These are phyloP conservation scores for Yueomyces sp. DNA, from an alignment of 805 yeast species.

Conservation along the genomic window DNA sequence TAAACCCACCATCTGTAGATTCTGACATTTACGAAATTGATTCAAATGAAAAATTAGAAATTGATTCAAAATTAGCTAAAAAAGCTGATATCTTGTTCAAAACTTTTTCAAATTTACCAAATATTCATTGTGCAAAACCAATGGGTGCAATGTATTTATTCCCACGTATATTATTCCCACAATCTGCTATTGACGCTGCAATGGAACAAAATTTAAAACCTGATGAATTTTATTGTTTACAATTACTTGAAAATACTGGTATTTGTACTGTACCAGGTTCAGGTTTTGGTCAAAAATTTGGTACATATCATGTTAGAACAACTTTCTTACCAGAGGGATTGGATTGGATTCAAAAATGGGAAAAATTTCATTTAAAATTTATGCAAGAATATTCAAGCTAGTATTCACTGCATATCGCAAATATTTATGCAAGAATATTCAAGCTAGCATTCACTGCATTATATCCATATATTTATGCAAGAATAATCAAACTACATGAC, in stretches of 20 bases:
- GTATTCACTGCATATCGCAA: background rate
- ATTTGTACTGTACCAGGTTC: constrained; percentile 96
- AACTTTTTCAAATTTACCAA: constrained; percentile 66
- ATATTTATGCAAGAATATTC: background rate
- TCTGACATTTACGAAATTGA: constrained; percentile 62
- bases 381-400: constrained; percentile 33
- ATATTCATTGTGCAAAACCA: constrained; percentile 75
- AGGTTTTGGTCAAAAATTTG: constrained; percentile 87
- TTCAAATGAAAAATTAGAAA: constrained; percentile 44
- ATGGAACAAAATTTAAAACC: constrained; percentile 39
- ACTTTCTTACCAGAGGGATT: constrained; percentile 93
- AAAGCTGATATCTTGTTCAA: constrained; percentile 56
- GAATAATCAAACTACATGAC: background rate
- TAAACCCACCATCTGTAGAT: constrained; percentile 77
- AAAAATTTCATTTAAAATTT: constrained; percentile 62
- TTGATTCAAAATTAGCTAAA: constrained; percentile 45
- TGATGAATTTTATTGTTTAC: constrained; percentile 82
- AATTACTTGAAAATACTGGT: constrained; percentile 74
- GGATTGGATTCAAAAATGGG: constrained; percentile 76
- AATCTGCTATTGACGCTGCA: constrained; percentile 53
- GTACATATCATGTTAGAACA: constrained; percentile 86
- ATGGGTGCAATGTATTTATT: constrained; percentile 96
- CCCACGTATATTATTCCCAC: constrained; percentile 60
- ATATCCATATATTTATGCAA: background rate
- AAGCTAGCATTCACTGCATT: background rate